These are phyloP conservation scores for Raffaelea albimanens DNA, from an alignment of 2,329 filamentous ascomycete species.

Conservation along the genomic window DNA sequence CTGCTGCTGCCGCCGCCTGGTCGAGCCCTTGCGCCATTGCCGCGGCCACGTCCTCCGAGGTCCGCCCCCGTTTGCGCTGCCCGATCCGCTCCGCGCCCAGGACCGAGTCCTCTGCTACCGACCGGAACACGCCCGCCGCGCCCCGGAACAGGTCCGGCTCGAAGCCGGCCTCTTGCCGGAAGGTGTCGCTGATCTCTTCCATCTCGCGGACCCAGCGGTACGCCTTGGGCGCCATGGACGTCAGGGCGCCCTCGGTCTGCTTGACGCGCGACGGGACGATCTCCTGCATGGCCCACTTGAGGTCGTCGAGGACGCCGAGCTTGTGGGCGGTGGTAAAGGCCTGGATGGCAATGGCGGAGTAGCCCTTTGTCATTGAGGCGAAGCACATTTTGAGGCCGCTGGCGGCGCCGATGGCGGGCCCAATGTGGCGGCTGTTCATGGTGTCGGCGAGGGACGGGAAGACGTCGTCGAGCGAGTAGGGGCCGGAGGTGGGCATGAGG, in stretches of 20 bases:
- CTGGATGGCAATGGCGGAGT: conserved; percentile 60
- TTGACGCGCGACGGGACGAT: conserved; percentile 37
- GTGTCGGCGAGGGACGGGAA: conserved; percentile 24
- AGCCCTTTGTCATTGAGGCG: conserved; percentile 51
- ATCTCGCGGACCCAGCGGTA: conserved; percentile 73
- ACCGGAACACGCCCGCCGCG: conserved; percentile 51
- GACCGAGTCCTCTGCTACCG: conserved; percentile 51
- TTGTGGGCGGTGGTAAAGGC: conserved; percentile 58
- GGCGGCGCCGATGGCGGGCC: conserved; percentile 40
- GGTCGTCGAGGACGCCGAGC: conserved; percentile 51
- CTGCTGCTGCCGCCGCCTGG: conserved; percentile 11
- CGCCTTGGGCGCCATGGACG: conserved; percentile 61
- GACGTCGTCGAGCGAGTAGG: conserved; percentile 25
- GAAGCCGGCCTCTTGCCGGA: conserved; percentile 57
- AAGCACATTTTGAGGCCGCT: conserved; percentile 59
- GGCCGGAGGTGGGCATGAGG: conserved; percentile 33
- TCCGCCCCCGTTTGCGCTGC: conserved; percentile 44
- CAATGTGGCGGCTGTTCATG: conserved; percentile 41
- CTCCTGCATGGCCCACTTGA: conserved; percentile 44
- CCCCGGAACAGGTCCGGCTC: conserved; percentile 36
- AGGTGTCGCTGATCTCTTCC: conserved; percentile 62
- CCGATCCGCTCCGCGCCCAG: conserved; percentile 50
- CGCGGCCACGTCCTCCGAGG: conserved; percentile 28
- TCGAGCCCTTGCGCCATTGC: conserved; percentile 16
- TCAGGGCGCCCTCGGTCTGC: conserved; percentile 31